Evolutionary conservation across 371 early-diverging fungal genomes (phyloP).

Genomic region (Choanephora cucurbitarum): DNA sequence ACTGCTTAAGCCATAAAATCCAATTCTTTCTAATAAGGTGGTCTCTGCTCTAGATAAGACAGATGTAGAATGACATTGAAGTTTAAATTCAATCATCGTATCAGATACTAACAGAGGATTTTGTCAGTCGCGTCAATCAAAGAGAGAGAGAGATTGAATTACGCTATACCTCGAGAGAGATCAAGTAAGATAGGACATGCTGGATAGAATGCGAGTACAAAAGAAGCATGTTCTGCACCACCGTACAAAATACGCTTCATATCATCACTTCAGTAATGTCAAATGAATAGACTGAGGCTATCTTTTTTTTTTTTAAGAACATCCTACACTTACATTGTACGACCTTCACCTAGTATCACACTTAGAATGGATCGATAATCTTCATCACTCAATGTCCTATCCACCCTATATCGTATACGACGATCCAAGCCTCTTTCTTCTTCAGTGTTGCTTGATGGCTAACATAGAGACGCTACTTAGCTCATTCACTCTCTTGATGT

Average conservation of each 20-base stretch:
- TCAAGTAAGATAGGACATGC: constrained; percentile 17
- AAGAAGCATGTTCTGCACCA: constrained; percentile 19
- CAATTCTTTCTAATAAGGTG: constrained; percentile 11
- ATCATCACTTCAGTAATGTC: constrained; percentile 13
- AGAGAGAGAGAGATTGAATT: neutral
- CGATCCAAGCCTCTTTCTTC: neutral
- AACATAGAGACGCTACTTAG: too few species aligned
- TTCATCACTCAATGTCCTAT: constrained; percentile 6
- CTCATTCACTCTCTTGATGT: neutral
- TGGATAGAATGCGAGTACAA: constrained; percentile 21
- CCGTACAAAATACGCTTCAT: constrained; percentile 9
- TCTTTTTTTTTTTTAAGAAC: too few species aligned
- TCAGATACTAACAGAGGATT: constrained; percentile 16
- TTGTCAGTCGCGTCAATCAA: too few species aligned
- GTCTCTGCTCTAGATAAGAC: constrained; percentile 22
- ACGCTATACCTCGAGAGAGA: constrained; percentile 12
- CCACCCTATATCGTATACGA: constrained; percentile 10
- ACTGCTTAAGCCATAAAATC: neutral
- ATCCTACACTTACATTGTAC: constrained; percentile 12
- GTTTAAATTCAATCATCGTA: constrained; percentile 13
- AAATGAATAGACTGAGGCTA: too few species aligned
- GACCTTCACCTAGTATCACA: constrained; percentile 19
- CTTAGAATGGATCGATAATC: constrained; percentile 17
- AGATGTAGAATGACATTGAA: constrained; percentile 20
- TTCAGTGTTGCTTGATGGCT: neutral